Conservation (phyloP, 179 eudicot species). For the Beta corolliflora region DNA sequence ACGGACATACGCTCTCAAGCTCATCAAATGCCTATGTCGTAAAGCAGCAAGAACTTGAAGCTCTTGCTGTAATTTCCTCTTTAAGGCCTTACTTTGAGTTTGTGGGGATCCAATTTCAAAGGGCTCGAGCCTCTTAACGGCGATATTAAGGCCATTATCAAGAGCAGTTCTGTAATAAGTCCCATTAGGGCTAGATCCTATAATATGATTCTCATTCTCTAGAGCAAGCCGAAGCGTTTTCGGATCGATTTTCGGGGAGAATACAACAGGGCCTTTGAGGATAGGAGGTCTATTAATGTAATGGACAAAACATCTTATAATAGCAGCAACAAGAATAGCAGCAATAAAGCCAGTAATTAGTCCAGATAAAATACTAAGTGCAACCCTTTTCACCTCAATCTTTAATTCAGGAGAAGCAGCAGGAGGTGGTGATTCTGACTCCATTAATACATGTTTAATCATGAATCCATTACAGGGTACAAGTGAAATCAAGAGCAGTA, state of each 20-base stretch:
- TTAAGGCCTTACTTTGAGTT: conserved; percentile 80
- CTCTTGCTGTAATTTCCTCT: conserved; percentile 52
- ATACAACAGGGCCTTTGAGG: conserved; percentile 80
- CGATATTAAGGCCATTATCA: conserved; percentile 68
- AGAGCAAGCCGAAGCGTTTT: conserved; percentile 69
- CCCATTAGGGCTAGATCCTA: conserved; percentile 66
- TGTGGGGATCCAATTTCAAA: conserved; percentile 56
- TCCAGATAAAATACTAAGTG: conserved; percentile 65
- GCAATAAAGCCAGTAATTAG: conserved; percentile 47
- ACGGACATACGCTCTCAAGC: conserved; percentile 48
- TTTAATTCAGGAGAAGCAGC: conserved; percentile 28
- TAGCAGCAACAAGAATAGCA: conserved; percentile 54
- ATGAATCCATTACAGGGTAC: conserved; percentile 15
- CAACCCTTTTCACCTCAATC: conserved; percentile 38
- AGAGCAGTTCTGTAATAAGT: conserved; percentile 63
- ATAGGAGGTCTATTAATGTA: conserved; percentile 63
- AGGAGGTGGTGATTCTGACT: conserved; percentile 36
- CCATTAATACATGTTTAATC: conserved; percentile 24
- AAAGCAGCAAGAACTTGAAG: conserved; percentile 66
- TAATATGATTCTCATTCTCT: conserved; percentile 48
- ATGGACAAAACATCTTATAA: conserved; percentile 52
- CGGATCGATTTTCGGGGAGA: conserved; percentile 70
- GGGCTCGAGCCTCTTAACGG: conserved; percentile 79
- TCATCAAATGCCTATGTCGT: conserved; percentile 47
- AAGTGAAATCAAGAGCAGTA: neutral